phyloP scores from a whole-genome alignment of 75 land plant species.

The Sequoia sempervirens region DNA sequence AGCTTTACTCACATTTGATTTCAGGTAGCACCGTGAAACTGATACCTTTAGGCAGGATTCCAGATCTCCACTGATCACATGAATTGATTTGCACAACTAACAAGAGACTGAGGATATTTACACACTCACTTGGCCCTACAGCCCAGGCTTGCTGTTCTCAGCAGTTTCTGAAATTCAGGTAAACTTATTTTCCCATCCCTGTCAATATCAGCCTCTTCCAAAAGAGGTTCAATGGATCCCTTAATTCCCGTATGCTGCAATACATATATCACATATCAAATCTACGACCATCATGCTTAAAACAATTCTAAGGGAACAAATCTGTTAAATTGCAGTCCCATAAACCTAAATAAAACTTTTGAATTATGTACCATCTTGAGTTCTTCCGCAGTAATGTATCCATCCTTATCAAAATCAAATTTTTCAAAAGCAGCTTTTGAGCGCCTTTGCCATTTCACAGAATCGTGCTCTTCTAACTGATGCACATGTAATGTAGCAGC shows the following conservation, averaged over 20 bases:
- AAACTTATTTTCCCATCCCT: conserved; percentile 30
- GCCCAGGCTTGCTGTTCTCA: conserved; percentile 21
- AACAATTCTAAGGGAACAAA: background rate
- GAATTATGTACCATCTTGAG: conserved; percentile 16
- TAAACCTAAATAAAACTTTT: background rate
- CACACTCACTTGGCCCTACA: conserved; percentile 3
- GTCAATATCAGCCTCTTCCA: conserved; percentile 30
- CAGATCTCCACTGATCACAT: background rate
- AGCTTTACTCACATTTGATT: conserved; percentile 1
- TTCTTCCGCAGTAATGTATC: conserved; percentile 29
- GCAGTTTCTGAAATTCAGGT: conserved; percentile 24
- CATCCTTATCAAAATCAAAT: conserved; percentile 31
- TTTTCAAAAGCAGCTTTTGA: conserved; percentile 27
- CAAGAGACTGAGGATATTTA: background rate
- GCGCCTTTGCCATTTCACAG: conserved; percentile 24
- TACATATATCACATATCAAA: background rate
- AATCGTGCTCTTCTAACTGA: conserved; percentile 24
- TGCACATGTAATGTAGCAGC: conserved; percentile 30
- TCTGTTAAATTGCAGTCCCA: background rate
- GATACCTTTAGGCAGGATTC: background rate
- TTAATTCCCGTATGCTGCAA: conserved; percentile 33
- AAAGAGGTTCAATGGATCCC: conserved; percentile 25
- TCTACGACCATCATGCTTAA: background rate
- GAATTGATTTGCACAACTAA: background rate
- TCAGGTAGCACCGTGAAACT: background rate